Conservation (phyloP, 176 grass and related monocot genomes). For the Triticum timopheevii region DNA sequence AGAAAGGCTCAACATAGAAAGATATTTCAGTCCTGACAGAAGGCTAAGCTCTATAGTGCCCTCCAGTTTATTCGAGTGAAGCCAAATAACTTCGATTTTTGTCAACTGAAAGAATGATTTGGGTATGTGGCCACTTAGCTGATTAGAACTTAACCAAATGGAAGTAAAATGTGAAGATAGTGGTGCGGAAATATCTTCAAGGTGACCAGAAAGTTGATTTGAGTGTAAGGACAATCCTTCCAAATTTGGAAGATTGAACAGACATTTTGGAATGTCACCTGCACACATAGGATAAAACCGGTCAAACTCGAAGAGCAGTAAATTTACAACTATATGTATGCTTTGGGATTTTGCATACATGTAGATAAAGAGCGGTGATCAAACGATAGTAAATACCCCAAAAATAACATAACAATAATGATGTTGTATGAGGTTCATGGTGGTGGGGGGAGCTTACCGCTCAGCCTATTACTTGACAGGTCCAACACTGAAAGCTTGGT, state of each 20-base stretch:
- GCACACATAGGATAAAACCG: neutral
- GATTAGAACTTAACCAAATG: neutral
- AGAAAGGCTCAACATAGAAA: neutral
- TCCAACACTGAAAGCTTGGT: neutral
- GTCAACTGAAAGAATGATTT: constrained; percentile 21
- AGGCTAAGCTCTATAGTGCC: constrained; percentile 16
- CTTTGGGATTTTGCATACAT: neutral
- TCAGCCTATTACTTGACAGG: constrained; percentile 1
- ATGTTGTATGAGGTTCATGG: too few relatives aligned
- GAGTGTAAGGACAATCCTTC: fast-evolving
- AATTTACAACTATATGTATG: too few relatives aligned
- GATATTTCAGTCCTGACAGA: neutral
- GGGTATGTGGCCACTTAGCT: constrained; percentile 31
- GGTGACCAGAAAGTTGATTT: neutral
- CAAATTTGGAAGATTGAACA: constrained; percentile 3
- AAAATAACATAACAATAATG: too few relatives aligned
- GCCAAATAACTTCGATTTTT: fast-evolving
- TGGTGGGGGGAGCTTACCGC: neutral
- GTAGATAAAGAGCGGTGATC: neutral
- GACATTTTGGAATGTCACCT: constrained; percentile 11
- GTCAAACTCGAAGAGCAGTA: neutral
- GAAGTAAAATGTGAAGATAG: neutral
- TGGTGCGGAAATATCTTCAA: neutral
- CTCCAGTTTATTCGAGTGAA: neutral
- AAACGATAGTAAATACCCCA: too few relatives aligned